Conservation (phyloP, 768 basidiomycete genomes). For the Daedaleopsis sinensis region DNA sequence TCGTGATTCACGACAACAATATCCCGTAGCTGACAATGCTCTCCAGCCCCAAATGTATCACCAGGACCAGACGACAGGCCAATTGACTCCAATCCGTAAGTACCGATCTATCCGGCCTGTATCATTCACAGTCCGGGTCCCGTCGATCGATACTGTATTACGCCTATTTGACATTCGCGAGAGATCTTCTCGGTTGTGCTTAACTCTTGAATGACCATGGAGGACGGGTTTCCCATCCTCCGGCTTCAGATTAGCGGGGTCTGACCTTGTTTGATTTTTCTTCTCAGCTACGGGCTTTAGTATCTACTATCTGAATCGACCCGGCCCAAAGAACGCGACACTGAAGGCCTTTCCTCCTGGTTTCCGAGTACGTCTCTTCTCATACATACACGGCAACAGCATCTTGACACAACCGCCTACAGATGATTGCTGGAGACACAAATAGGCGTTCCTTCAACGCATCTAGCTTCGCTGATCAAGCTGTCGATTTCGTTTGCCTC, state of each 20-base stretch:
- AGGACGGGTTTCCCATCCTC: background rate
- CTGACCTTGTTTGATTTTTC: background rate
- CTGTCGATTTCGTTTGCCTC: slow-evolving; percentile 37
- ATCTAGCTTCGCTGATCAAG: slow-evolving; percentile 31
- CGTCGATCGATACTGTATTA: background rate
- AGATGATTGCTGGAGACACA: slow-evolving; percentile 35
- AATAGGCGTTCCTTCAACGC: slow-evolving; percentile 33
- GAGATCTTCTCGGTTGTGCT: no score
- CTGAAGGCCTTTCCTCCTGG: slow-evolving; percentile 28
- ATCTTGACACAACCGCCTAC: background rate
- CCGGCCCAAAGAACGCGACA: slow-evolving; percentile 22
- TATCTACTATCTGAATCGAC: slow-evolving; percentile 29
- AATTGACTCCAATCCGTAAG: slow-evolving; percentile 21
- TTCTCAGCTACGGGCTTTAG: slow-evolving; percentile 18
- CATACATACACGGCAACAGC: background rate
- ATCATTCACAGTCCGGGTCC: no score
- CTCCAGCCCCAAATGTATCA: slow-evolving; percentile 23
- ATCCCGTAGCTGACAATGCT: background rate
- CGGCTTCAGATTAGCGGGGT: background rate
- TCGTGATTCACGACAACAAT: background rate
- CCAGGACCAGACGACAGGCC: slow-evolving; percentile 22
- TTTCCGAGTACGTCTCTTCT: slow-evolving; percentile 16
- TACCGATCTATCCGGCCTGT: background rate
- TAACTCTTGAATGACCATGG: no score
- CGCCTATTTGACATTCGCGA: no score